Percentiles rank a stretch among this genome's conserved stretches.
Conservation (phyloP, 352 stramenopile genomes). For the Globisporangium nunn region DNA sequence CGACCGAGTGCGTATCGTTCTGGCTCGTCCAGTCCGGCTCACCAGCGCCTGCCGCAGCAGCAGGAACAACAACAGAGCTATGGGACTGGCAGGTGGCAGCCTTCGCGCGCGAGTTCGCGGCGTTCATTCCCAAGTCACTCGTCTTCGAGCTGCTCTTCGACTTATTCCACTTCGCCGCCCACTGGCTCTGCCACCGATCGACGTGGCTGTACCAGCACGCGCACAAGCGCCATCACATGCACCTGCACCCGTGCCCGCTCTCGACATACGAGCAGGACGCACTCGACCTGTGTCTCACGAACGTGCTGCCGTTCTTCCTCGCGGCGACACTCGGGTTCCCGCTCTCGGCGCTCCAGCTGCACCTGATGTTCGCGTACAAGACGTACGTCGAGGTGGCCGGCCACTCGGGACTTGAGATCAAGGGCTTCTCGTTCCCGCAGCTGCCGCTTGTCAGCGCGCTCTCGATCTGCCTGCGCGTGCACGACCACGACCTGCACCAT, state of each 20-base stretch:
- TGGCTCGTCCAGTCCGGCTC: constrained; percentile 21
- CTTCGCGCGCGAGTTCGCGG: constrained; percentile 28
- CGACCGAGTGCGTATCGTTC: constrained; percentile 65
- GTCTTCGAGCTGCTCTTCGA: constrained; percentile 82
- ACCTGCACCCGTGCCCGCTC: constrained; percentile 67
- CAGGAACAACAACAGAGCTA: background rate
- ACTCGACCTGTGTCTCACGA: constrained; percentile 70
- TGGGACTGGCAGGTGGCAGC: constrained; percentile 13
- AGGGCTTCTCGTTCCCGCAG: constrained; percentile 83
- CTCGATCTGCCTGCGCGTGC: constrained; percentile 55
- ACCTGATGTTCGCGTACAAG: constrained; percentile 85
- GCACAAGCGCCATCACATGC: constrained; percentile 81
- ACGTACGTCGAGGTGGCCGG: constrained; percentile 86
- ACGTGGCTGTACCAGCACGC: constrained; percentile 69
- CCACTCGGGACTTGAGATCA: constrained; percentile 75
- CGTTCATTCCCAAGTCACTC: constrained; percentile 82
- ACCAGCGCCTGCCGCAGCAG: background rate
- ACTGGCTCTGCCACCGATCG: constrained; percentile 65
- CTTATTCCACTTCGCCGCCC: constrained; percentile 76
- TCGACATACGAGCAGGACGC: constrained; percentile 82
- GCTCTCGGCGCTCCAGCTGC: constrained; percentile 52
- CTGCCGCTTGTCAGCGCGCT: constrained; percentile 57
- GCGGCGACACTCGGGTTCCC: constrained; percentile 33
- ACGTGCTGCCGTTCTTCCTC: constrained; percentile 60
- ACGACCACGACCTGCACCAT: constrained; percentile 86